A percentile compares a stretch with the other conserved stretches of the same genome.
These are phyloP conservation scores for Fusarium liriodendri DNA, from an alignment of 2,329 filamentous ascomycete species.

Conservation along the genomic window DNA sequence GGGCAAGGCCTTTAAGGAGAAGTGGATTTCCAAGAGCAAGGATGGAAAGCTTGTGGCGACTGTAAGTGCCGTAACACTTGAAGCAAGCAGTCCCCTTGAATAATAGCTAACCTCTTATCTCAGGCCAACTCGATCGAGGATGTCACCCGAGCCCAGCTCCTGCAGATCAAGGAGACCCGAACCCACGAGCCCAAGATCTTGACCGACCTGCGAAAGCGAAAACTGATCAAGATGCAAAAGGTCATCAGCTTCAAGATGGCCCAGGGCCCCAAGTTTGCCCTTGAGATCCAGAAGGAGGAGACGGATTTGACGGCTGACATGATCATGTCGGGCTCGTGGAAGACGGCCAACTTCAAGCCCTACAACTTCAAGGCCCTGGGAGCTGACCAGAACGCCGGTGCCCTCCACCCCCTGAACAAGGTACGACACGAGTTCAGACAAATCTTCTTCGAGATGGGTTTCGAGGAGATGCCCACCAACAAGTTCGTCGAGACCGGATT, in stretches of 20 bases:
- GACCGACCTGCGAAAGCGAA: constrained; percentile 89
- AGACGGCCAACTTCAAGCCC: constrained; percentile 88
- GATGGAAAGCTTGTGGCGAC: constrained; percentile 66
- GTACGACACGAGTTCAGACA: constrained; percentile 95
- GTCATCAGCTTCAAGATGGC: constrained; percentile 84
- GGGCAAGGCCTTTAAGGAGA: constrained; percentile 90
- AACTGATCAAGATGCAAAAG: constrained; percentile 86
- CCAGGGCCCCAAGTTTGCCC: constrained; percentile 90
- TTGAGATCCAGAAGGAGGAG: constrained; percentile 90
- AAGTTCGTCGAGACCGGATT: constrained; percentile 96
- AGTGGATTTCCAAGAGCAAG: constrained; percentile 74
- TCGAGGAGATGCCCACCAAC: constrained; percentile 97
- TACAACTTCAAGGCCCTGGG: constrained; percentile 80
- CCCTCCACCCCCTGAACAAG: constrained; percentile 84
- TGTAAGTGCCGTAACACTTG: constrained; percentile 49
- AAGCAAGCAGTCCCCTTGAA: not conserved
- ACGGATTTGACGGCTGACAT: constrained; percentile 96
- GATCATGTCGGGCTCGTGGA: constrained; percentile 89
- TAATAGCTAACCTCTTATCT: constrained; percentile 9
- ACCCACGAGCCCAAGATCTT: constrained; percentile 81
- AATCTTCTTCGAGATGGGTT: constrained; percentile 99
- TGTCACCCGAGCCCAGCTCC: constrained; percentile 79
- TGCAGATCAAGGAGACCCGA: constrained; percentile 76
- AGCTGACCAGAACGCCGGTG: constrained; percentile 69
- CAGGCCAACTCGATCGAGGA: constrained; percentile 82